Evolutionary conservation across 345 rosid genomes (phyloP).

Genomic region (Hirschfeldia incana): DNA sequence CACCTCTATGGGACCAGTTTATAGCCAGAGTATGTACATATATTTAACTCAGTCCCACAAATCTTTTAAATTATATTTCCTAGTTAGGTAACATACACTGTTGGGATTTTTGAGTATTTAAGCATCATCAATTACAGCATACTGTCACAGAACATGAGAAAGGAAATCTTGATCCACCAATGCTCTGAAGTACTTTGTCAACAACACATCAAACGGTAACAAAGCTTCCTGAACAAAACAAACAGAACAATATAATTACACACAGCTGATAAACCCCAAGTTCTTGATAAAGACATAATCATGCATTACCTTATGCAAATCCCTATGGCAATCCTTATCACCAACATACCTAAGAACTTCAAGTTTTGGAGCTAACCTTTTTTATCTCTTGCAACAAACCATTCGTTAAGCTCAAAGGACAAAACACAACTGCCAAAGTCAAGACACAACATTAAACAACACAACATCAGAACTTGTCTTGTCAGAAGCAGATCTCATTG

Average conservation of each 20-base stretch:
- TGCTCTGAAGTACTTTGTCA: constrained; percentile 80
- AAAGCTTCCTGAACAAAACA: constrained; percentile 28
- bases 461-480: background rate
- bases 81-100: constrained; percentile 52
- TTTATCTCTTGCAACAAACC: constrained; percentile 77
- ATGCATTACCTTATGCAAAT: constrained; percentile 40
- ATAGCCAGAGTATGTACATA: background rate
- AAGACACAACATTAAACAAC: background rate
- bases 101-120: constrained; percentile 89
- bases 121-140: constrained; percentile 68
- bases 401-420: constrained; percentile 80
- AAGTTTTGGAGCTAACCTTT: constrained; percentile 62
- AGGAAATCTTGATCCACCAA: constrained; percentile 79
- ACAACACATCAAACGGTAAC: constrained; percentile 70
- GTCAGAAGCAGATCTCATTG: constrained; percentile 5
- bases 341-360: constrained; percentile 76
- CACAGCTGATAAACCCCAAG: constrained; percentile 2
- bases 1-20: background rate
- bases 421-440: constrained; percentile 53
- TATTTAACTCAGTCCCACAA: background rate
- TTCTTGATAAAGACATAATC: background rate
- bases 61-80: background rate
- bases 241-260: constrained; percentile 1
- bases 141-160: constrained; percentile 63
- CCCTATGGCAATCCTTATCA: constrained; percentile 60